Evolutionary conservation across 208 protist genomes (phyloP).

Genomic region (Willaertia magna): DNA sequence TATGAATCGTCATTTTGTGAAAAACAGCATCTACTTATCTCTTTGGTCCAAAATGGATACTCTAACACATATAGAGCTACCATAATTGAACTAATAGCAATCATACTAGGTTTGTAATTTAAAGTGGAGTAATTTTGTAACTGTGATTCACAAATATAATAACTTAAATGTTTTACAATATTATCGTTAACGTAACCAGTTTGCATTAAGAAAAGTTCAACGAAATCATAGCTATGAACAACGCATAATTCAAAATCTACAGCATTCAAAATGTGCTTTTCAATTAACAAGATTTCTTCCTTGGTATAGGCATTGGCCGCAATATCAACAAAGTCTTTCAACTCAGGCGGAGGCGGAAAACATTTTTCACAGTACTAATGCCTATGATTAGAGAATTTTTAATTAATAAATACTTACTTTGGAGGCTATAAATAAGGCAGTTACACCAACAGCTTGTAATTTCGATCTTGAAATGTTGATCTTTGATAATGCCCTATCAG

Average conservation of each 20-base stretch:
- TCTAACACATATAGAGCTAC: not conserved
- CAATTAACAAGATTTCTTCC: slow-evolving; percentile 47
- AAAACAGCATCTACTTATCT: not conserved
- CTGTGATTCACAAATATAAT: not conserved
- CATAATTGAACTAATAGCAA: not conserved
- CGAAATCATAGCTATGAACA: slow-evolving; percentile 18
- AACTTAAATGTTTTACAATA: not conserved
- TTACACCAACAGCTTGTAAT: slow-evolving; percentile 69
- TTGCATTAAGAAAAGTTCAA: slow-evolving; percentile 14
- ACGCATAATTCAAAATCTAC: slow-evolving; percentile 19
- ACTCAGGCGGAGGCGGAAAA: slow-evolving; percentile 68
- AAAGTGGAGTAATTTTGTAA: not conserved
- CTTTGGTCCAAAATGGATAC: not conserved
- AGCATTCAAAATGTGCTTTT: slow-evolving; percentile 16
- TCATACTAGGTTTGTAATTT: not conserved
- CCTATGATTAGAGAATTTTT: too few species aligned
- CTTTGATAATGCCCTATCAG: slow-evolving; percentile 73
- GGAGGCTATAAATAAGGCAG: slow-evolving; percentile 59
- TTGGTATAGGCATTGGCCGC: slow-evolving; percentile 66
- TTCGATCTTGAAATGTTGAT: slow-evolving; percentile 24
- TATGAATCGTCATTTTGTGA: not conserved
- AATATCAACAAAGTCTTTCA: slow-evolving; percentile 78
- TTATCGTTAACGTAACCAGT: not conserved
- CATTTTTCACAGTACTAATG: too few species aligned
- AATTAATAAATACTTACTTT: too few species aligned